A percentile compares a stretch with the other conserved stretches of the same genome.
Evolutionary conservation across 352 stramenopile genomes (phyloP).

Genomic region (Pythium utonaiense): DNA sequence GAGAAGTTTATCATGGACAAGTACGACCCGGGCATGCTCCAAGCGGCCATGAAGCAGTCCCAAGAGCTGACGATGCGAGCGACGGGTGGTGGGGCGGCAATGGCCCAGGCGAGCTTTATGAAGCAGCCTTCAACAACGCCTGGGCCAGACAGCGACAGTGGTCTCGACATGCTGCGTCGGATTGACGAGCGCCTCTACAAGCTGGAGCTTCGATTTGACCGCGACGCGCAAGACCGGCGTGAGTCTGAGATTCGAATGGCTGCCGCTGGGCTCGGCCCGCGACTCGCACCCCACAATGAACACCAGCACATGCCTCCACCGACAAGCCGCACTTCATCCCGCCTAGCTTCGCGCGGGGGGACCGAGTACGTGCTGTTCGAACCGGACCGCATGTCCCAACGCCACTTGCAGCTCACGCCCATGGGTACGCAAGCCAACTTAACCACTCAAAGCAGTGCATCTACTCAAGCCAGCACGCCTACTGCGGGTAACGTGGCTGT

Average conservation of each 20-base stretch:
- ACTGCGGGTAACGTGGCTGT: too few species aligned
- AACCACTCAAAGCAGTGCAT: too few species aligned
- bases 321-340: neutral
- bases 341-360: neutral
- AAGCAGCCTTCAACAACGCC: slow-evolving; percentile 5
- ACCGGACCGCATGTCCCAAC: slow-evolving; percentile 59
- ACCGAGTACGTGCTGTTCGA: slow-evolving; percentile 43
- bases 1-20: slow-evolving; percentile 87
- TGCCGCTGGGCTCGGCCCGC: neutral
- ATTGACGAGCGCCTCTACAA: slow-evolving; percentile 51
- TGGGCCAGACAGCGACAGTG: neutral
- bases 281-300: slow-evolving; percentile 8
- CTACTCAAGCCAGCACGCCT: too few species aligned
- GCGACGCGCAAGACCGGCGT: slow-evolving; percentile 40
- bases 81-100: neutral
- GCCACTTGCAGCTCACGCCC: slow-evolving; percentile 34
- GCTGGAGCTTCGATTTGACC: slow-evolving; percentile 46
- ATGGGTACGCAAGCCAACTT: slow-evolving; percentile 9
- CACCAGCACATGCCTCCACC: neutral
- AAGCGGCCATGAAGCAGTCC: slow-evolving; percentile 72
- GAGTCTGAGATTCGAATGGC: slow-evolving; percentile 40
- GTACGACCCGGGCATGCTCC: slow-evolving; percentile 71
- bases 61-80: slow-evolving; percentile 59
- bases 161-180: slow-evolving; percentile 30
- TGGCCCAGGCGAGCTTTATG: neutral